Base-by-base conservation (phyloP, 2,329 filamentous ascomycete species). In the Diaporthe aspalathi region DNA sequence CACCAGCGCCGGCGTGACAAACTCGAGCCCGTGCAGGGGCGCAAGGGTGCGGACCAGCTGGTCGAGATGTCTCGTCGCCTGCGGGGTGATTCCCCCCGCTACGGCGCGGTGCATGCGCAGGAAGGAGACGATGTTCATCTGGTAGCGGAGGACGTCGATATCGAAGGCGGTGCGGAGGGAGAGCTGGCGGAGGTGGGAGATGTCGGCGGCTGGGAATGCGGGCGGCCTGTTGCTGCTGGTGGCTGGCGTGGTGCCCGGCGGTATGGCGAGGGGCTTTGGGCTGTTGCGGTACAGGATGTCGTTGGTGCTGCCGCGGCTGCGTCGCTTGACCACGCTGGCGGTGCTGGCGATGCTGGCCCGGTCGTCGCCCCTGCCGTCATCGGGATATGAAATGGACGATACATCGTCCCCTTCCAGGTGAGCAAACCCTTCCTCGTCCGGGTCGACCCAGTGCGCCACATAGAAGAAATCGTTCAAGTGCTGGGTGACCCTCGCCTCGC, bases 51-150 rank as follows among this genome's bases (percentile, higher is more conserved):
- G 89, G 74, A 90, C 85, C 54, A 97, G 85, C 74, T 87, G 85
- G 53, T 89, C 87, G 70, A 98, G 91, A 77, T 97, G 92, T 60
- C 90, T 89, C 1, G 94, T 97, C 0, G 94, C 94, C 49, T 87
- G 82, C 0, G 95, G 92, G 16, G 93, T 92, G 65, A 97, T 88
- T 52, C 94, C 94, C 17, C 92, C 89, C 22, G 88, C 89, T 32
- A 98, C 93, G 62, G 94, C 95, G 67, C 95, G 92, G 81, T 97
- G 95, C 79, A 97, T 88, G 35, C 96, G 91, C 75, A 98, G 86
- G 79, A 97, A 98, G 3, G 94, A 89, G 65, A 95, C 84, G 47
- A 98, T 89, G 81, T 98, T 95, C 85, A 95, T 92, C 71, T 95
- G 88, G 80, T 98, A 98, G 53, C 93, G 90, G 71, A 89, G 85